A percentile compares a stretch with the other conserved stretches of the same genome.
Evolutionary conservation across 169 alveolate species (phyloP).

Genomic region (Plasmodium ovale): DNA sequence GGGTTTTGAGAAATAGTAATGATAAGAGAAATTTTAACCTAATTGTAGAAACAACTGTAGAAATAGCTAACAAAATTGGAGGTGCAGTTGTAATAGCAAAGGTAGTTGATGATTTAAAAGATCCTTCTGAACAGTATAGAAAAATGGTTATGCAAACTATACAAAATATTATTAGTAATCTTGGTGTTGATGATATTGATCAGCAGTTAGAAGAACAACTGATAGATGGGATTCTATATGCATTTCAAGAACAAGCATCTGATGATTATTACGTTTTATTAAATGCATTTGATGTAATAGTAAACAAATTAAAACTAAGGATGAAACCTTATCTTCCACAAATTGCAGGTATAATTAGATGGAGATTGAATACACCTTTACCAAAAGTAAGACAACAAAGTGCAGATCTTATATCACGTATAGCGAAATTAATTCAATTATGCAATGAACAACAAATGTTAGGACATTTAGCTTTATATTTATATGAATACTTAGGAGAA

Average conservation of each 20-base stretch:
- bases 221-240: conserved; percentile 98
- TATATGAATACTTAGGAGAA: conserved; percentile 99
- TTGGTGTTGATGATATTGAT: conserved; percentile 97
- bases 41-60: conserved; percentile 98
- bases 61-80: conserved; percentile 96
- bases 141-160: conserved; percentile 98
- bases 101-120: conserved; percentile 82
- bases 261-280: conserved; percentile 96
- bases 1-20: conserved; percentile 89
- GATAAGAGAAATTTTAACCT: conserved; percentile 96
- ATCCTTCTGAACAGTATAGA: conserved; percentile 91
- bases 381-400: conserved; percentile 99
- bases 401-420: conserved; percentile 97
- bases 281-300: conserved; percentile 97
- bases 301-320: conserved; percentile 96
- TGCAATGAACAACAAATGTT: conserved; percentile 98
- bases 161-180: conserved; percentile 93
- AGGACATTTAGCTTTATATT: conserved; percentile 97
- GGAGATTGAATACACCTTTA: conserved; percentile 96
- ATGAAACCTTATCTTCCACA: conserved; percentile 97
- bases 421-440: conserved; percentile 96
- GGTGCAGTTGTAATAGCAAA: conserved; percentile 74
- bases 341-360: conserved; percentile 97
- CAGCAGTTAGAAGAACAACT: conserved; percentile 96
- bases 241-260: conserved; percentile 97